A percentile compares a stretch with the other conserved stretches of the same genome.
Conservation (phyloP, 177 flowering plant species). For the Tripterygium wilfordii region DNA sequence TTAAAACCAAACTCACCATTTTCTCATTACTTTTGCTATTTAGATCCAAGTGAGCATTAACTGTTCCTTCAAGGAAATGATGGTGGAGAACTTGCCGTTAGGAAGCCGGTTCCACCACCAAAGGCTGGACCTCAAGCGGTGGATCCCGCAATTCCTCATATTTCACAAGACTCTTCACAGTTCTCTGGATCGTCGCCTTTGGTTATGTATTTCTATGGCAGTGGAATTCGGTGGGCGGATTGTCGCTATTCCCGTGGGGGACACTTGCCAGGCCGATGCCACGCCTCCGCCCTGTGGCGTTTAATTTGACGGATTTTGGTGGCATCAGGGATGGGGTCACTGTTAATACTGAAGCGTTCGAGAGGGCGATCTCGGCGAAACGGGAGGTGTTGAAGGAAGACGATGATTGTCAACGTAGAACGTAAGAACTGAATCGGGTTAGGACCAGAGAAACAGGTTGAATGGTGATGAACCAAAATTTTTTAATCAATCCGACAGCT, state of each 20-base stretch:
- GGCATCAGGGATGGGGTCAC: conserved; percentile 83
- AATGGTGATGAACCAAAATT: too few relatives aligned
- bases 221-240: conserved; percentile 31
- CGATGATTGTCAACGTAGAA: too few relatives aligned
- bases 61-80: too few relatives aligned
- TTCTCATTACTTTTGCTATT: too few relatives aligned
- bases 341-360: conserved; percentile 76
- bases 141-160: conserved; percentile 23
- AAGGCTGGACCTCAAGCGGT: conserved; percentile 24
- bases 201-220: conserved; percentile 66
- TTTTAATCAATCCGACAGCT: too few relatives aligned
- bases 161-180: conserved; percentile 32
- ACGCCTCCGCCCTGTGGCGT: conserved; percentile 44
- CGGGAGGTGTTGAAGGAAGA: too few relatives aligned
- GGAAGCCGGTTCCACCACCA: conserved; percentile 25
- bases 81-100: conserved; percentile 26
- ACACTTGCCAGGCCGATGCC: conserved; percentile 31
- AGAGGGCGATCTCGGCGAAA: conserved; percentile 61
- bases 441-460: too few relatives aligned
- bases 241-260: conserved; percentile 28
- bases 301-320: conserved; percentile 86
- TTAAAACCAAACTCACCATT: too few relatives aligned
- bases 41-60: too few relatives aligned
- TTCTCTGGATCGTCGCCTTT: conserved; percentile 59
- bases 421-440: too few relatives aligned